Evolutionary conservation across 2,329 filamentous ascomycete species (phyloP).

Genomic region (Epichloe amarillans): DNA sequence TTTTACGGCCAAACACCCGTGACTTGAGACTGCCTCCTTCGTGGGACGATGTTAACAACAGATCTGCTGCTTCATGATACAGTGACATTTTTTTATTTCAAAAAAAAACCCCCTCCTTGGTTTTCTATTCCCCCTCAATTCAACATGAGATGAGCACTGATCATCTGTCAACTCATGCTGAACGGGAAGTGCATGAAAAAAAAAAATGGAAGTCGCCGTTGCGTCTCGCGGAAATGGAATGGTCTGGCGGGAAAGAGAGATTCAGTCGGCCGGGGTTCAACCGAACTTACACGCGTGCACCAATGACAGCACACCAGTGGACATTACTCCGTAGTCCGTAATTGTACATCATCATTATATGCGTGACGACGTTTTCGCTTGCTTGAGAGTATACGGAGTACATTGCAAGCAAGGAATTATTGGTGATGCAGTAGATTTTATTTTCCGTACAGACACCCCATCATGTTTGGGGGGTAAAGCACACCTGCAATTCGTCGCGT

Average conservation of each 20-base stretch:
- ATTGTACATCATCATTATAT: too few species aligned
- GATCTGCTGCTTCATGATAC: slow-evolving; percentile 77
- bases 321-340: too few species aligned
- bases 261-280: slow-evolving; percentile 7
- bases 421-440: too few species aligned
- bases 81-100: slow-evolving; percentile 56
- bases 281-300: slow-evolving; percentile 5
- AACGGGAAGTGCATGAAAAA: neutral
- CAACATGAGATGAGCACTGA: neutral
- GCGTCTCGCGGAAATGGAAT: neutral
- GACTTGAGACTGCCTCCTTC: slow-evolving; percentile 75
- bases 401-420: too few species aligned
- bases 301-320: neutral
- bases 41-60: slow-evolving; percentile 45
- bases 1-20: slow-evolving; percentile 62
- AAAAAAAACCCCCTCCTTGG: neutral
- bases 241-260: neutral
- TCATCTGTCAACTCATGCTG: neutral
- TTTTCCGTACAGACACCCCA: too few species aligned
- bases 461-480: too few species aligned
- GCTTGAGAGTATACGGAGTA: too few species aligned
- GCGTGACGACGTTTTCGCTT: too few species aligned
- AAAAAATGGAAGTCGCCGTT: too few species aligned
- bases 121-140: neutral
- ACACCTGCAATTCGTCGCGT: too few species aligned